Conservation (phyloP, 1,139 yeast species). For the Candida freyschussii region DNA sequence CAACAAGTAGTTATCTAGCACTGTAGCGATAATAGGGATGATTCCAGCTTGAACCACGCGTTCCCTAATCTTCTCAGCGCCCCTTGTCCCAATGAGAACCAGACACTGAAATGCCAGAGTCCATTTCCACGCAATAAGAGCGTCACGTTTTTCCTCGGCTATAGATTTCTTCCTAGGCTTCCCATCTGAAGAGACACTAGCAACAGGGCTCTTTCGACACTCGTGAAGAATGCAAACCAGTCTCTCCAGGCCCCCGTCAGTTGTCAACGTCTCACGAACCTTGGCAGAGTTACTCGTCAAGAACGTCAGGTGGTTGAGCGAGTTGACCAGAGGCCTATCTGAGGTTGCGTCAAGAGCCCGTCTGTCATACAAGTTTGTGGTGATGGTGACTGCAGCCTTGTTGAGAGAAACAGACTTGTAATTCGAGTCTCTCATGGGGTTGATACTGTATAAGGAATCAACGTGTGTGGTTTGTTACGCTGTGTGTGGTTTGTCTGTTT, state of each 20-base stretch:
- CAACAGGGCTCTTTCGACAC: conserved; percentile 39
- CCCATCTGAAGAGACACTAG: too few relatives aligned
- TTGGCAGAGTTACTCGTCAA: conserved; percentile 82
- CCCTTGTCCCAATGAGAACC: conserved; percentile 87
- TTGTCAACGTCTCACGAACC: conserved; percentile 82
- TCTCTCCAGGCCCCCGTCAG: conserved; percentile 90
- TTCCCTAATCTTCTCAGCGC: conserved; percentile 78
- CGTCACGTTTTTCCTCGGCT: conserved; percentile 33
- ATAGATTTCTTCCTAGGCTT: conserved; percentile 17
- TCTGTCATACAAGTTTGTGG: conserved; percentile 84
- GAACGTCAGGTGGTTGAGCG: conserved; percentile 83
- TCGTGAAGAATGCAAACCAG: conserved; percentile 81
- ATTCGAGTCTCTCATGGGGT: conserved; percentile 79
- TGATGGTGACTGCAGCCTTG: conserved; percentile 85
- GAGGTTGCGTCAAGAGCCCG: conserved; percentile 89
- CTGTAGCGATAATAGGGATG: conserved; percentile 85
- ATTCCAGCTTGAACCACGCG: conserved; percentile 90
- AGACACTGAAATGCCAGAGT: conserved; percentile 89
- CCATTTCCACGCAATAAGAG: conserved; percentile 93
- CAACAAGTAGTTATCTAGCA: conserved; percentile 73
- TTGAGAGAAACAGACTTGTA: conserved; percentile 73
- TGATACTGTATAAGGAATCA: too few relatives aligned
- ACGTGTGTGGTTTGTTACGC: too few relatives aligned
- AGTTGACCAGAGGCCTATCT: conserved; percentile 85
- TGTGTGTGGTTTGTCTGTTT: too few relatives aligned